Percentiles rank a stretch among this genome's conserved stretches.
These are phyloP conservation scores for Calonectria pseudoturangicola DNA, from an alignment of 2,329 filamentous ascomycete genomes.

Conservation along the genomic window DNA sequence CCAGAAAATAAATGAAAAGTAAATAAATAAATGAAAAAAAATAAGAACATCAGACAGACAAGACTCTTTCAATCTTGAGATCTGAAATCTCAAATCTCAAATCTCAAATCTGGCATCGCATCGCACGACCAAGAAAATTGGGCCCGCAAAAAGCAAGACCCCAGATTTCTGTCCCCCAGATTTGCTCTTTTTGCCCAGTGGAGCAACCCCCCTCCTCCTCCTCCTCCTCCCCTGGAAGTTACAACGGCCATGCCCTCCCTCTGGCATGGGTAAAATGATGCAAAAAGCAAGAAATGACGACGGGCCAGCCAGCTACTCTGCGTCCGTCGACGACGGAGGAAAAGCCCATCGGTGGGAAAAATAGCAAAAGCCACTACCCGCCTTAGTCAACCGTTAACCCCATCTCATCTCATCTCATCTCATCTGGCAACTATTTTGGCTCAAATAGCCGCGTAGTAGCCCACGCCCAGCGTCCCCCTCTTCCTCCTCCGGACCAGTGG, in stretches of 20 bases:
- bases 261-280: too few species aligned
- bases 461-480: background rate
- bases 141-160: constrained; percentile 19
- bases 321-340: too few species aligned
- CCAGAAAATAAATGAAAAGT: background rate
- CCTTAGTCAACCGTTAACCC: background rate
- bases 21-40: background rate
- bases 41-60: background rate
- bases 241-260: background rate
- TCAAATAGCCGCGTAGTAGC: background rate
- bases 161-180: constrained; percentile 9
- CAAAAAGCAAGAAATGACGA: constrained; percentile 14
- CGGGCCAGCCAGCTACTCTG: background rate
- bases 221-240: background rate
- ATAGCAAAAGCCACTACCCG: background rate
- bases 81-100: constrained; percentile 11
- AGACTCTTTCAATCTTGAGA: background rate
- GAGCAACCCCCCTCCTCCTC: background rate
- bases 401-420: constrained; percentile 16
- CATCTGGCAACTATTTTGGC: constrained; percentile 1
- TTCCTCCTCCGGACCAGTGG: background rate
- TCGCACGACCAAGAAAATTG: background rate
- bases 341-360: background rate
- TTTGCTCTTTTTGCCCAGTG: background rate
- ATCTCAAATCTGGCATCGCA: constrained; percentile 12